phyloP scores from a whole-genome alignment of 1,139 yeast species.

The Hyphopichia buzzinii region DNA sequence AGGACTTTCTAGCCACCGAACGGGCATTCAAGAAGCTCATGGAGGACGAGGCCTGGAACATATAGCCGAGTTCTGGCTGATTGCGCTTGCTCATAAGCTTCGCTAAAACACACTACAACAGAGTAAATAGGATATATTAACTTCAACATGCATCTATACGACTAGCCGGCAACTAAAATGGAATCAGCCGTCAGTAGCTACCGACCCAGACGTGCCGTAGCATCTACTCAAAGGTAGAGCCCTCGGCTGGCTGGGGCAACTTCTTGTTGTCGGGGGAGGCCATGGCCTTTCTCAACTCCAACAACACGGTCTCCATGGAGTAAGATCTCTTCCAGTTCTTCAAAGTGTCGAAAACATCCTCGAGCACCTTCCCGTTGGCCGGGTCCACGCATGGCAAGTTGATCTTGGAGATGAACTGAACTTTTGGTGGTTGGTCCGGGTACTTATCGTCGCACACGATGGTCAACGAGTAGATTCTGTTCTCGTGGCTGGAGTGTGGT shows the following conservation, averaged over 20 bases:
- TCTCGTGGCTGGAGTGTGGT: conserved; percentile 91
- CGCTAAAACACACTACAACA: no score
- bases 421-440: conserved; percentile 86
- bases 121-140: no score
- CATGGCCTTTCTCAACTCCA: conserved; percentile 84
- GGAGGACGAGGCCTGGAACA: conserved; percentile 19
- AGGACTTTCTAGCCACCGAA: conserved; percentile 40
- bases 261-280: conserved; percentile 80
- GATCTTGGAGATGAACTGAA: conserved; percentile 75
- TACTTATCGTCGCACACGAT: conserved; percentile 81
- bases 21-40: conserved; percentile 33
- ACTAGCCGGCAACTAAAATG: no score
- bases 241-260: conserved; percentile 89
- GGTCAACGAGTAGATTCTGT: conserved; percentile 82
- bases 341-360: conserved; percentile 64
- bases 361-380: conserved; percentile 62
- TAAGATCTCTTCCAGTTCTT: conserved; percentile 83
- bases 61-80: not conserved
- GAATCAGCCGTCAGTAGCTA: no score
- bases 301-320: conserved; percentile 86
- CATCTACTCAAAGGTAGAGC: conserved; percentile 44
- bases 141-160: no score
- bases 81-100: not conserved
- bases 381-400: conserved; percentile 85
- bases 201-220: no score